Conservation (phyloP, 495 filamentous ascomycete species). For the Physcia stellaris region DNA sequence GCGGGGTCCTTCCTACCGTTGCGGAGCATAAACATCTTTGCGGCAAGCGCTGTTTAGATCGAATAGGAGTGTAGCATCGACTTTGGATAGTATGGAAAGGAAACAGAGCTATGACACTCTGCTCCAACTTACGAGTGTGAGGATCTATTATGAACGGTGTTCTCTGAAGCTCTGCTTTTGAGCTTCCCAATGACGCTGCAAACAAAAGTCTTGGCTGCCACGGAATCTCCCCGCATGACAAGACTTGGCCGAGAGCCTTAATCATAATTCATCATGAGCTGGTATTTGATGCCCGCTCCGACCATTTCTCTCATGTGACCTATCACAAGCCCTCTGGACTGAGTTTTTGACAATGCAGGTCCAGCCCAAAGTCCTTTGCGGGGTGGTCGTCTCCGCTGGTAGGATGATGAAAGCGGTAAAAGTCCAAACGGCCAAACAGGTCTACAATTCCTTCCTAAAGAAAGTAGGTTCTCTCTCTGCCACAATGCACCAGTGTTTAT, state of each 20-base stretch:
- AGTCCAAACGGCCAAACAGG: constrained; percentile 31
- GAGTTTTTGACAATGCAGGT: constrained; percentile 1
- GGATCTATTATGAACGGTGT: too few relatives aligned
- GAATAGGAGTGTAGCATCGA: too few relatives aligned
- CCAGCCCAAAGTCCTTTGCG: constrained; percentile 19
- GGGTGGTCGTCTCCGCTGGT: constrained; percentile 55
- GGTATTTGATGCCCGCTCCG: not conserved
- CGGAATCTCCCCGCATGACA: too few relatives aligned
- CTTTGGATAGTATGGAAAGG: too few relatives aligned
- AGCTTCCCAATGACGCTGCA: too few relatives aligned
- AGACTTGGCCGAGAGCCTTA: not conserved
- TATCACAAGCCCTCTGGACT: not conserved
- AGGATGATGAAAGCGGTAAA: constrained; percentile 59
- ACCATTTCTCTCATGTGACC: not conserved
- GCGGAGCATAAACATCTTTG: constrained; percentile 60
- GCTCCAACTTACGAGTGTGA: too few relatives aligned
- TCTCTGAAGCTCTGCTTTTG: too few relatives aligned
- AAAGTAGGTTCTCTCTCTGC: constrained; percentile 28
- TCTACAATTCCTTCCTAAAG: constrained; percentile 25
- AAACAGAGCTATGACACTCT: too few relatives aligned
- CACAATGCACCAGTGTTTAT: too few relatives aligned
- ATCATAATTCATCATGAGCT: not conserved
- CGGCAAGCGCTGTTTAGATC: too few relatives aligned
- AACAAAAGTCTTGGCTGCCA: too few relatives aligned
- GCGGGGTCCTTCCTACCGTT: constrained; percentile 37